Evolutionary conservation across 306 rosid genomes (phyloP).

Genomic region (Vigna nakashimae): DNA sequence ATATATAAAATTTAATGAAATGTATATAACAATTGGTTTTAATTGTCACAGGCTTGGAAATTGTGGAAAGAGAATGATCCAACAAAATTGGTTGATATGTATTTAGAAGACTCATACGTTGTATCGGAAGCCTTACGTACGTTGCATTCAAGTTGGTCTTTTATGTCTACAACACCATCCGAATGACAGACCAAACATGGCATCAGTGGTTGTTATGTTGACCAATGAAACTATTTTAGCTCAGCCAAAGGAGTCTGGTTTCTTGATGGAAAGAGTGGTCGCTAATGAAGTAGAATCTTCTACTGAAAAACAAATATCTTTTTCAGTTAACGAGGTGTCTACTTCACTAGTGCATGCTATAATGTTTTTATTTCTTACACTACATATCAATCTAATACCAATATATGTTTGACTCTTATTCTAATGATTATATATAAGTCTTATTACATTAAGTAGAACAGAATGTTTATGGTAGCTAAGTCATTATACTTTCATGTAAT

Average conservation of each 20-base stretch:
- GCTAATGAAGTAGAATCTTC: background rate
- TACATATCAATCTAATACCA: background rate
- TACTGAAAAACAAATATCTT: background rate
- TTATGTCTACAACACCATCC: constrained; percentile 39
- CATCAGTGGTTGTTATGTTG: constrained; percentile 35
- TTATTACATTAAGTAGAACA: background rate
- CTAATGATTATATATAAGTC: background rate
- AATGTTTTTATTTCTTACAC: background rate
- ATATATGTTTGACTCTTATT: background rate
- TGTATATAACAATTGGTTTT: background rate
- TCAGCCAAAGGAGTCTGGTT: constrained; percentile 32
- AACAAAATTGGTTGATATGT: constrained; percentile 25
- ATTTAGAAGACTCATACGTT: background rate
- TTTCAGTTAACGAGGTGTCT: constrained; percentile 26
- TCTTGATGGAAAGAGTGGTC: background rate
- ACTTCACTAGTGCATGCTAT: constrained; percentile 10
- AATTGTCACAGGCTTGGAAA: constrained; percentile 37
- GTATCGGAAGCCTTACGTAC: constrained; percentile 34
- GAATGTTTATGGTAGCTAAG: background rate
- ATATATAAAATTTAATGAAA: background rate
- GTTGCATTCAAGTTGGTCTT: constrained; percentile 42
- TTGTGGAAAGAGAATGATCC: constrained; percentile 36
- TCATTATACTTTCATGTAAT: too few species aligned
- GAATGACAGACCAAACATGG: constrained; percentile 32
- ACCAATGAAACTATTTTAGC: constrained; percentile 21